Base-by-base conservation (phyloP, 495 filamentous ascomycete genomes). In the Daldinia vernicosa region DNA sequence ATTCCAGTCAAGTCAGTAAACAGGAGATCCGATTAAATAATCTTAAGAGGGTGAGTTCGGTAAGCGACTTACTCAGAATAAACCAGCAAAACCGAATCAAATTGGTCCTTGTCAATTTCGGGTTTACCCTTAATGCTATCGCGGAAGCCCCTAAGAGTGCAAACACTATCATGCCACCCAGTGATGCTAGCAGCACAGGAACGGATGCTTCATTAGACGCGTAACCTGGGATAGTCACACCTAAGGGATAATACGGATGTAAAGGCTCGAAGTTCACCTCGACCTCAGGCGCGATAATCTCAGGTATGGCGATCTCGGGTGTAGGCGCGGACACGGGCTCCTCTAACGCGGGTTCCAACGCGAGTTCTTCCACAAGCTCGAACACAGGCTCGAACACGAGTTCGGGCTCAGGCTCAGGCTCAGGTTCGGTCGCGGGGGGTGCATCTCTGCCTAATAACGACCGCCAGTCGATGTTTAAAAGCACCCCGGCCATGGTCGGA, bases 201-300 rank as follows among this genome's bases (percentile, higher is more conserved):
- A 88, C 78, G 26, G 80, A 76, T 32, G 80, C 80, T 19, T 77
- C 78, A 77, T 91, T 84, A 11, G 78, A 74, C 50, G 82, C 74
- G 77, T 92, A 95, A 30, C 79, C 83, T 12, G 84, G 79, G 52
- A 95, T 88, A 19, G 81, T 61, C 14, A 86, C 86, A 53, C 87
- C 86, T 3, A 86, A 72, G 12, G 92, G 92, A 69, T 91, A 92
- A 77, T 93, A 95, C 9, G 92, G 91, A 69, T 95, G 91, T 1
- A 40, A 59, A 35, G 75, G 73, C 35, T 47, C 55, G 37, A 67
- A 52, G 76, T 80, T 78, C 11, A 56, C 30, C 53, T 56, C 28
- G n/a, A 33, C 12, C 53, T 35, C 17, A n/a, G 43, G 43, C 43
- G 43, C 43, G 19, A 47, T 22, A 22, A 22, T 24, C 43, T 47